Base-by-base conservation (phyloP, 306 rosid species). In the Dicorynia guianensis region DNA sequence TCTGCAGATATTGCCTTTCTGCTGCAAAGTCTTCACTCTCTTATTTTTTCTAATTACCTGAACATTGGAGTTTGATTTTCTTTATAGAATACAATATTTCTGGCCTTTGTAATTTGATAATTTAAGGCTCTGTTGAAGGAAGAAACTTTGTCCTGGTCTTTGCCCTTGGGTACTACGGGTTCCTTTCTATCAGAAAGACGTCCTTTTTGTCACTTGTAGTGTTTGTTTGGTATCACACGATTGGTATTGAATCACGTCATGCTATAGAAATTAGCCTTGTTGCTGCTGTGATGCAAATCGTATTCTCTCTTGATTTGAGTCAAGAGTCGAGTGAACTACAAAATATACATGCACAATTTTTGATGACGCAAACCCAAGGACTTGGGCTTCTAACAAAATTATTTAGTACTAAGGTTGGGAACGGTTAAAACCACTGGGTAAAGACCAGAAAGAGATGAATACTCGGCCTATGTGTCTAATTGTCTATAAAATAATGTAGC, bases 291-390 rank as follows among this genome's bases (percentile, higher is more conserved):
- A 11, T 47, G n/a, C 50, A 11, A 6, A 3, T 39, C 56, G 19
- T 58, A 38, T 18, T 48, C 48, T 79, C 42, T 68, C n/a, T 68
- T 47, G 30, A 48, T 39, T 46, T 14, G 57, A 46, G 43, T 66
- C 14, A 59, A 14, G 30, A 48, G 30, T 46, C 10, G 57, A 46
- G 43, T 66, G 18, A 59, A 14, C 8, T 64, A 53, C 53, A 30
- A 53, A 34, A 18, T 20, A 34, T 19, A 20, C 25, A 25, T 46
- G 15, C 14, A 33, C 48, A 20, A 67, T 67, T 33, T 3, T 1
- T 8, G 46, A 8, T 36, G 33, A 14, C 33, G 14, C 15, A 39
- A 47, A 47, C 65, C 60, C 19, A 10, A 34, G 20, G 52, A 68
- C 63, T 58, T 46, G 3, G 4, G n/a, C 49, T 60, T 69, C 58